Percentiles rank a stretch among this genome's conserved stretches.
phyloP scores from a whole-genome alignment of 225 moss, liverwort and hornwort genomes.

The Lunularia cruciata region DNA sequence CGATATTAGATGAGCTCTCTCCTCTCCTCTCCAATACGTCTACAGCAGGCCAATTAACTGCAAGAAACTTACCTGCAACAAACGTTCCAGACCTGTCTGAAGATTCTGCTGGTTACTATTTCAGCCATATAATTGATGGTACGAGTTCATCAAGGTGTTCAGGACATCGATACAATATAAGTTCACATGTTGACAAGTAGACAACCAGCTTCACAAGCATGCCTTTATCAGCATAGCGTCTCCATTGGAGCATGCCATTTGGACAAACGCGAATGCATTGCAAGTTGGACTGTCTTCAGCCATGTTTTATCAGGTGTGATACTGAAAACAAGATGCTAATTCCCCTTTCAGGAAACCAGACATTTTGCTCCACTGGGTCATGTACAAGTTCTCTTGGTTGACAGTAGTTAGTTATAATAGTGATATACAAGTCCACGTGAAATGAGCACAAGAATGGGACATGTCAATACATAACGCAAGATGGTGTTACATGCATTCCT shows the following conservation, averaged over 20 bases:
- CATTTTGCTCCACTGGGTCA: background rate
- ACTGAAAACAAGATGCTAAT: background rate
- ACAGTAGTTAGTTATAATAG: slow-evolving; percentile 17
- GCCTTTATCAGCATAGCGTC: slow-evolving; percentile 10
- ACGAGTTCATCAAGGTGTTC: slow-evolving; percentile 36
- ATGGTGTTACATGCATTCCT: too few species aligned
- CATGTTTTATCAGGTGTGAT: slow-evolving; percentile 29
- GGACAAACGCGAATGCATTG: slow-evolving; percentile 15
- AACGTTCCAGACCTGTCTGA: background rate
- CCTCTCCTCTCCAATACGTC: too few species aligned
- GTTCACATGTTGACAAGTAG: slow-evolving; percentile 37
- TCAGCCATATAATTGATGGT: slow-evolving; percentile 29
- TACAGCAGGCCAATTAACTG: too few species aligned
- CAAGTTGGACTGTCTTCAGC: slow-evolving; percentile 31
- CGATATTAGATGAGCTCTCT: too few species aligned
- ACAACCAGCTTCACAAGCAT: slow-evolving; percentile 26
- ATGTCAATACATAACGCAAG: too few species aligned
- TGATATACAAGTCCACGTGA: background rate
- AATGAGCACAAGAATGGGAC: too few species aligned
- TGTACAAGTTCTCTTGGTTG: slow-evolving; percentile 30
- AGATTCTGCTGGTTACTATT: background rate
- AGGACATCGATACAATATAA: background rate
- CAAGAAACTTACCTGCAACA: background rate
- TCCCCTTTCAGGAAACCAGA: slow-evolving; percentile 11
- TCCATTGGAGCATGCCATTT: slow-evolving; percentile 4